Evolutionary conservation across 495 filamentous ascomycete species (phyloP).

Genomic region (Penicillium alfredii): DNA sequence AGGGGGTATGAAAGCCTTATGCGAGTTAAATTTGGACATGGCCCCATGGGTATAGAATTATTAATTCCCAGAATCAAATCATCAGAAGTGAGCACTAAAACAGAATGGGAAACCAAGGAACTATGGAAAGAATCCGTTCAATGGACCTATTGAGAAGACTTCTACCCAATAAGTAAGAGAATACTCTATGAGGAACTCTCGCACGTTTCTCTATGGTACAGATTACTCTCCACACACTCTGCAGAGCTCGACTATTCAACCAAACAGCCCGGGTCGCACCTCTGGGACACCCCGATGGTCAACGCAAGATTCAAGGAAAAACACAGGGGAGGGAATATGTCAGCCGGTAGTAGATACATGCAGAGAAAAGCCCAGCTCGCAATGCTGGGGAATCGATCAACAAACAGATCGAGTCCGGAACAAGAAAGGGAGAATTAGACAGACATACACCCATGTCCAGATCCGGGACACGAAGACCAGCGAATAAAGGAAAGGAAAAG

Average conservation of each 20-base stretch:
- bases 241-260: slow-evolving; percentile 8
- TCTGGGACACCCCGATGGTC: slow-evolving; percentile 15
- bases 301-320: slow-evolving; percentile 16
- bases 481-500: background rate
- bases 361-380: slow-evolving; percentile 13
- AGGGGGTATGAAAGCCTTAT: too few relatives aligned
- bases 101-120: too few relatives aligned
- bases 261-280: slow-evolving; percentile 9
- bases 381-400: slow-evolving; percentile 15
- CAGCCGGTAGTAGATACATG: slow-evolving; percentile 36
- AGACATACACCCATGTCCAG: slow-evolving; percentile 9
- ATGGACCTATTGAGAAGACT: too few relatives aligned
- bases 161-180: too few relatives aligned
- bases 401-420: slow-evolving; percentile 19
- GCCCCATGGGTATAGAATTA: too few relatives aligned
- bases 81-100: too few relatives aligned
- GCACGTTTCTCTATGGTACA: slow-evolving; percentile 29
- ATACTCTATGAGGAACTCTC: slow-evolving; percentile 13
- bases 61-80: too few relatives aligned
- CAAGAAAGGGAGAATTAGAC: slow-evolving; percentile 12
- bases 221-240: slow-evolving; percentile 23
- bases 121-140: too few relatives aligned
- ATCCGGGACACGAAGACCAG: slow-evolving; percentile 10
- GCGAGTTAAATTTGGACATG: too few relatives aligned
- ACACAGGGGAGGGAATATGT: slow-evolving; percentile 23